Evolutionary conservation across 2,329 filamentous ascomycete species (phyloP), one percentile per base, ranked within the genome.

Genomic region (Lachnellula suecica): DNA sequence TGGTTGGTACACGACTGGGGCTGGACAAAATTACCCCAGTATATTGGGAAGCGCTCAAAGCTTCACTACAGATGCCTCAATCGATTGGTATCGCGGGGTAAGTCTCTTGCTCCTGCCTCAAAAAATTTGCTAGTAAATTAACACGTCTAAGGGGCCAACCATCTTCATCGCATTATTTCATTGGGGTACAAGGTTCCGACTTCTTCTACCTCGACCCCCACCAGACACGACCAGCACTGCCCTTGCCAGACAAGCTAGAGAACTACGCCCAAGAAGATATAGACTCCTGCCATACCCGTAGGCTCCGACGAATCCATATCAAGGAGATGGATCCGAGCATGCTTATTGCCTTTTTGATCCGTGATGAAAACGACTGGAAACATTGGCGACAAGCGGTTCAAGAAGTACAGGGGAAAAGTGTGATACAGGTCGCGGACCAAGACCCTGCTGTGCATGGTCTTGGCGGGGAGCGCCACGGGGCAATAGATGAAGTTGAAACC

Each of bases 121-220:
- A 15, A 22, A 22, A n/a, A 15, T 15, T 20, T 49, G 29, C n/a
- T 42, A 42, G 17, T 35, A 40, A 49, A 57, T 38, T 57, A 45
- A 57, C 44, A 40, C 44, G 45, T 49, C 17, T 56, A 95, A n/a
- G 93, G 46, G 94, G 94, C 52, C 89, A 94, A 17, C 94, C 94
- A 13, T 93, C 92, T 2, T 93, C 91, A 9, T 69, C 68, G 24
- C 86, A 89, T 66, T 90, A 90, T 70, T 90, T 89, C 60, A 74
- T 89, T 57, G 87, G 84, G 19, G 79, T 81, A 22, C 87, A 89
- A 72, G 91, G 87, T 25, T 84, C 87, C 48, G 79, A 85, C 63
- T 85, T 97, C 62, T 97, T 97, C 73, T 99, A 97, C 70, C 83
- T 99, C 15, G 94, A 99, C 63, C 94, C 94, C 2, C 94, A 99